Evolutionary conservation across 352 stramenopile genomes (phyloP), one percentile per base, ranked within the genome.

Genomic region (Globisporangium irregulare): DNA sequence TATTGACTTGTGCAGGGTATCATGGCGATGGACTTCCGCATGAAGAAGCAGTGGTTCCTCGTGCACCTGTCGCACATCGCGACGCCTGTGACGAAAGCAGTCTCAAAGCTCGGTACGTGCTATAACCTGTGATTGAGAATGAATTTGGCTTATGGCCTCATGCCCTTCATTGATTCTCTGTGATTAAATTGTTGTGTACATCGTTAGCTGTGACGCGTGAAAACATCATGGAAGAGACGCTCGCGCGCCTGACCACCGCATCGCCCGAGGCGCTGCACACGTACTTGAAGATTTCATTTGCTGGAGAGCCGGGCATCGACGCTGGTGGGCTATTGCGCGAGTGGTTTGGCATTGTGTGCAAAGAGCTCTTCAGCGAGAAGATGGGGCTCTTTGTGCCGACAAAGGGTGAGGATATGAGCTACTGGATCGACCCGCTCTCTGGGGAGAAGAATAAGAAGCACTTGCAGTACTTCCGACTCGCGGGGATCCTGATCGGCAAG

Each of bases 21-120:
- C 62, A 93, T 92, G 83, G 85, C 85, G 34, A 75, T 93, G 59
- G 74, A 86, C 25, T 93, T 93, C 57, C 83, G 79, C 12, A 75
- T 82, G 59, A 93, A 93, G 73, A 93, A 93, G 70, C 84, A 91
- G 70, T 93, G 85, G 85, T 93, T 93, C 73, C 77, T 93, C 38
- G 75, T 91, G 32, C 80, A 91, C 27, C 63, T 93, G 46, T 78
- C 84, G 7, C 80, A 78, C 9, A 84, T 92, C 56, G 85, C 83
- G 20, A 89, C 82, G 12, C 85, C 83, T 1, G 73, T 82, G 59
- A 84, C 77, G 2, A 85, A 92, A 66, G 81, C 80, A 4, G 75
- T 91, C 41, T 77, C 77, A 7, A 90, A 91, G 55, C 74, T 93
- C 48, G 76, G 84, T 92, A 79, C 51, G 77, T 85, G 1, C 6